These are phyloP conservation scores for Xylaria curta DNA, from an alignment of 495 filamentous ascomycete species.

Conservation along the genomic window DNA sequence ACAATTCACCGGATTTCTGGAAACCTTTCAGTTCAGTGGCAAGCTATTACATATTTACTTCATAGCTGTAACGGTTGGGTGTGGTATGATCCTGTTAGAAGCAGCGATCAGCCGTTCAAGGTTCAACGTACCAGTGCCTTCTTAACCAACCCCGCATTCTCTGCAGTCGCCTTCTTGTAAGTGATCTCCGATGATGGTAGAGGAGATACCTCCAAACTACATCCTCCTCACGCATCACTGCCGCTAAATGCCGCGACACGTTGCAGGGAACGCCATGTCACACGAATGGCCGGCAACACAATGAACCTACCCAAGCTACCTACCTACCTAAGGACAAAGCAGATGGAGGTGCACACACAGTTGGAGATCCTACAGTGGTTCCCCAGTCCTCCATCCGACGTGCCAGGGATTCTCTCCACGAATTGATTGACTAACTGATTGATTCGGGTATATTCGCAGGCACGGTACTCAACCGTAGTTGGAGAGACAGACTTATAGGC, in stretches of 20 bases:
- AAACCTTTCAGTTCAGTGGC: background rate
- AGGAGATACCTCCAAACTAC: slow-evolving; percentile 27
- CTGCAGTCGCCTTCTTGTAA: slow-evolving; percentile 25
- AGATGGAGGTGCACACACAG: background rate
- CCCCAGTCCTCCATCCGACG: slow-evolving; percentile 6
- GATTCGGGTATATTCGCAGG: slow-evolving; percentile 23
- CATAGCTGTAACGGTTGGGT: background rate
- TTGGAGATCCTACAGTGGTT: slow-evolving; percentile 10
- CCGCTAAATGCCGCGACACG: slow-evolving; percentile 19
- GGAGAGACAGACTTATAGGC: slow-evolving; percentile 17
- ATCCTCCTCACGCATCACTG: background rate
- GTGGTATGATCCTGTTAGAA: slow-evolving; percentile 19
- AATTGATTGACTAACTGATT: slow-evolving; percentile 12
- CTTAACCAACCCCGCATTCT: slow-evolving; percentile 25
- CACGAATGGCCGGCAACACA: slow-evolving; percentile 7
- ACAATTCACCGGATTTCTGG: background rate
- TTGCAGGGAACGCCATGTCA: slow-evolving; percentile 12
- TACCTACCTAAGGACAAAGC: background rate
- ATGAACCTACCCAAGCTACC: background rate
- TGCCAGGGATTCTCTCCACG: slow-evolving; percentile 13
- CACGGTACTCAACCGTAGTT: background rate
- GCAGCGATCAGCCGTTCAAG: slow-evolving; percentile 22
- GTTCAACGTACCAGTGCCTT: slow-evolving; percentile 6
- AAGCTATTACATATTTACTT: background rate
- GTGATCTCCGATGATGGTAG: slow-evolving; percentile 16